Evolutionary conservation across 192 early-diverging fungal genomes (phyloP).

Genomic region (Tieghemiomyces parasiticus): DNA sequence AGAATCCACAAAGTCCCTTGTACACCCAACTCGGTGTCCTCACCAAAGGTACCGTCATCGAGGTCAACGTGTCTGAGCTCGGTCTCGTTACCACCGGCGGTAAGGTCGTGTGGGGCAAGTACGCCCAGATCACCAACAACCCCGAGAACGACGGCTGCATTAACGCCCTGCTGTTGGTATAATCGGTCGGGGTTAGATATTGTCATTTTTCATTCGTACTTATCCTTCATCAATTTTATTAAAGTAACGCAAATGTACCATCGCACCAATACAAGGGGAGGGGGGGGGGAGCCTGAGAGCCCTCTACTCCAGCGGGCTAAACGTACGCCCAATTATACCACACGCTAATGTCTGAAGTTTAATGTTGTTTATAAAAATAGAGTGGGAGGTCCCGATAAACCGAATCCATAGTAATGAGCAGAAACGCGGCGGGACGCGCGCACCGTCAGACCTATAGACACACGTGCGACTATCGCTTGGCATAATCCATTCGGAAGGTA

Average conservation of each 20-base stretch:
- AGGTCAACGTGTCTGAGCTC: conserved; percentile 88
- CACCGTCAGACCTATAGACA: no score
- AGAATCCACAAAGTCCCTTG: conserved; percentile 91
- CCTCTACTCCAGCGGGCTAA: no score
- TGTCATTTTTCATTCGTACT: neutral
- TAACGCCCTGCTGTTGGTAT: conserved; percentile 86
- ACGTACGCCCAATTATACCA: no score
- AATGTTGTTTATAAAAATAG: no score
- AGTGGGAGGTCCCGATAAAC: no score
- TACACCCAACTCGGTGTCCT: conserved; percentile 96
- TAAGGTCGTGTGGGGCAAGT: conserved; percentile 98
- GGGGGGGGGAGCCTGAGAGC: no score
- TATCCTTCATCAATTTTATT: neutral
- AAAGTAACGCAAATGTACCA: no score
- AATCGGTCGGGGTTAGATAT: conserved; percentile 12
- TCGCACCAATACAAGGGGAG: no score
- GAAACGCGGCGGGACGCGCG: no score
- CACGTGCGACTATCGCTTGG: conserved; percentile 12
- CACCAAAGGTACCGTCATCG: conserved; percentile 96
- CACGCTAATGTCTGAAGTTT: no score
- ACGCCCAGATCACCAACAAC: conserved; percentile 93
- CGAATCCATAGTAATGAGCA: no score
- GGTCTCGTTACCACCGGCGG: conserved; percentile 92
- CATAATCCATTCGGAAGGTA: conserved; percentile 2
- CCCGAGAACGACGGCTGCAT: conserved; percentile 96